These are phyloP conservation scores for Amaranthus tricolor DNA, from an alignment of 179 eudicot species.

Conservation along the genomic window DNA sequence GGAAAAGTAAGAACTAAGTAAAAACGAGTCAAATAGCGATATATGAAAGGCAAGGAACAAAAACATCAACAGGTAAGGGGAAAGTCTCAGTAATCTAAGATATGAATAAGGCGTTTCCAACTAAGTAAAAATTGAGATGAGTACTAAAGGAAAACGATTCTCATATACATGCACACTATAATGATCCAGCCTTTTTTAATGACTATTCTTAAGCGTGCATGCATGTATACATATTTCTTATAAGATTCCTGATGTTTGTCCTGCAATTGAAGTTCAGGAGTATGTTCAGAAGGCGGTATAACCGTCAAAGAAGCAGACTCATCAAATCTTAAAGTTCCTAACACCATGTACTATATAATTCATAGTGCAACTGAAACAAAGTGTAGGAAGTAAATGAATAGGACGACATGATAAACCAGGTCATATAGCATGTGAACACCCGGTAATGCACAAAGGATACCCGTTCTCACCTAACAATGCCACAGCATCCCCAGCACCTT, in stretches of 20 bases:
- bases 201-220: background rate
- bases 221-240: background rate
- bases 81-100: too few relatives aligned
- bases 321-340: background rate
- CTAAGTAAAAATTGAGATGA: background rate
- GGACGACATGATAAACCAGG: background rate
- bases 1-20: too few relatives aligned
- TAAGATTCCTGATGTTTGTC: background rate
- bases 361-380: too few relatives aligned
- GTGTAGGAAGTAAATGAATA: background rate
- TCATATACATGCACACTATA: background rate
- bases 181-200: background rate
- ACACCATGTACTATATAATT: background rate
- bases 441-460: constrained; percentile 12
- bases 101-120: too few relatives aligned
- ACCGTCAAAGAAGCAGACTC: too few relatives aligned
- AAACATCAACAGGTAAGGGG: too few relatives aligned
- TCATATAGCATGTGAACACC: background rate
- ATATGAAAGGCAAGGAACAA: too few relatives aligned
- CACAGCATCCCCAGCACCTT: constrained; percentile 90
- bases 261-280: background rate
- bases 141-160: background rate
- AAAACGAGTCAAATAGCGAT: too few relatives aligned
- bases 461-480: constrained; percentile 66
- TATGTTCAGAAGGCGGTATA: too few relatives aligned